Base-by-base conservation (phyloP, 495 filamentous ascomycete species). In the Oleoguttula mirabilis region DNA sequence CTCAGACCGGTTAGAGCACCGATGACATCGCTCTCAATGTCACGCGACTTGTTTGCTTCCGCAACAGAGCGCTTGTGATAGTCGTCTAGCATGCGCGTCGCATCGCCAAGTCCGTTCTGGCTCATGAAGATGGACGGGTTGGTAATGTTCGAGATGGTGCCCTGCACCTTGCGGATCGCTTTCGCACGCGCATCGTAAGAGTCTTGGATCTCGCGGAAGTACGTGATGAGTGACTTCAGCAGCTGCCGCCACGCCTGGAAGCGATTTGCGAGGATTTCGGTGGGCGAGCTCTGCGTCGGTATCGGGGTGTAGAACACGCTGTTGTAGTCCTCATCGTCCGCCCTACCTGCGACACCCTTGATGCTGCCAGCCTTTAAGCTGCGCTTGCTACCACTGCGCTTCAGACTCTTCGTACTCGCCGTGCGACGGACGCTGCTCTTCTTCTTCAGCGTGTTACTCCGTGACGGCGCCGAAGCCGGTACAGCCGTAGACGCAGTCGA, bases 191-290 rank as follows among this genome's bases (percentile, higher is more conserved):
- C 73, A 52, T 98, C 90, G 61, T 96, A 93, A 22, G 85, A 84
- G 36, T 76, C 73, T 61, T 94, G 85, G 16, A 96, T 73, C 63
- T 98, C 90, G 50, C 85, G 77, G 61, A 94, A 96, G 60, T 94
- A 98, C 21, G 83, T 69, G 48, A 95, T 94, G 28, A 94, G 68
- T 53, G 94, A 88, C 60, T 98, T 98, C 22, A 98, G 71, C 10
- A 94, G 70, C 68, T 93, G 94, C 27, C 90, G 73, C 90, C 90
- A 98, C 38, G 84, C 90, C 94, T 93, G 80, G 60, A 98, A 98
- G 40, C 90, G 77, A 50, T 80, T 84, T 19, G 84, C 82, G 28
- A 96, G 69, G 36, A 87, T 72, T 47, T 98, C 92, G 3, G 90
- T 96, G 6, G 90, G 90, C 46, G 72, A 85, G 1, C 83, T 83